Evolutionary conservation across 371 early-diverging fungal genomes (phyloP), one percentile per base, ranked within the genome.

Genomic region (Mucor saturninus): DNA sequence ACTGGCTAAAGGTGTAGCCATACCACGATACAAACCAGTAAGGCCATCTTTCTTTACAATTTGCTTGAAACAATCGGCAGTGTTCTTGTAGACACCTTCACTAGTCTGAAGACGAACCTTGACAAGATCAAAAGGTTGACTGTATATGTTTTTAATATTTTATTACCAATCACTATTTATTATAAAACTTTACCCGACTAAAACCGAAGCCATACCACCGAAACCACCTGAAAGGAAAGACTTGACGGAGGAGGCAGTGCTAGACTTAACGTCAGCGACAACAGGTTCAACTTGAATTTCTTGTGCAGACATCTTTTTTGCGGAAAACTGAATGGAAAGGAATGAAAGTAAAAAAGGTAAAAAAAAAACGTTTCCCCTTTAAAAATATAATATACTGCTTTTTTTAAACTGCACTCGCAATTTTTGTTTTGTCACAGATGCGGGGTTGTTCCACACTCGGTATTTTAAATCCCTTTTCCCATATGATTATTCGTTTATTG

Each of bases 201-300:
- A 74, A 54, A 92, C 93, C 56, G 87, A 73, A 32, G 86, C 83
- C 73, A 93, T 89, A 68, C 95, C 95, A 79, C 95, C 95, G 67
- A 94, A 91, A 50, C 97, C 98, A 68, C 98, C 98, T 21, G 95
- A 91, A 69, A 98, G 75, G 80, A 98, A 95, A 46, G 97, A 95
- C 85, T 96, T 95, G 71, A 93, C 78, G 38, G 79, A 77, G 9
- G 77, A 76, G 31, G 71, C 73, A 30, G 80, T 76, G 4, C 67
- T 58, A 40, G 55, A 51, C 53, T 72, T 62, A 9, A 61, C 62
- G 38, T 67, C 59, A 21, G 40, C 49, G 30, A 31, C 56, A 30
- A 40, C 55, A 32, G 54, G 37, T 3, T 65, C 60, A 54, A 59
- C 32, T 35, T 32, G 11, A 7, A 53, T 15, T 29, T 59, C 28